Conservation (phyloP, 2,329 filamentous ascomycete genomes). For the Arthrobotrys sinensis region DNA sequence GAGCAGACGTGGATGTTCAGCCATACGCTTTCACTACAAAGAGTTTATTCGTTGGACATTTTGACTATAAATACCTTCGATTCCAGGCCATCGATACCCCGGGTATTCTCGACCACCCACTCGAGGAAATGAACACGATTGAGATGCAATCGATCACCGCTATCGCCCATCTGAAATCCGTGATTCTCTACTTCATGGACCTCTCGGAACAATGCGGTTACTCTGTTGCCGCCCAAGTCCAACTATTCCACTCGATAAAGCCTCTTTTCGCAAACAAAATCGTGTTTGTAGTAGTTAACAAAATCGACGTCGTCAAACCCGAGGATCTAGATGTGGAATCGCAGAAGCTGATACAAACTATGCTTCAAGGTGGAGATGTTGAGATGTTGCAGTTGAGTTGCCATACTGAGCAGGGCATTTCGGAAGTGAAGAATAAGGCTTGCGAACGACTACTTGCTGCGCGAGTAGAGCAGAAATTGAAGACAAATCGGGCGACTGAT, state of each 20-base stretch:
- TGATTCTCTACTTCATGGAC: slow-evolving; percentile 98
- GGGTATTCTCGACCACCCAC: slow-evolving; percentile 96
- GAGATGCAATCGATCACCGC: slow-evolving; percentile 99
- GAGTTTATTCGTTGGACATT: slow-evolving; percentile 96
- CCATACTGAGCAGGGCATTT: slow-evolving; percentile 93
- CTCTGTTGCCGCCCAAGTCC: slow-evolving; percentile 90
- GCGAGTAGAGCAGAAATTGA: slow-evolving; percentile 94
- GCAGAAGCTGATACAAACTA: slow-evolving; percentile 81
- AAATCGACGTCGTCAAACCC: slow-evolving; percentile 91
- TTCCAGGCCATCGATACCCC: slow-evolving; percentile 97
- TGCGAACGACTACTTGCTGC: slow-evolving; percentile 94
- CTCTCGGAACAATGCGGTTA: slow-evolving; percentile 97
- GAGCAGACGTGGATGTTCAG: slow-evolving; percentile 96
- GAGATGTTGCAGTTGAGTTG: slow-evolving; percentile 95
- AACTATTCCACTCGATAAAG: slow-evolving; percentile 96
- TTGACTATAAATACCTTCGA: slow-evolving; percentile 93
- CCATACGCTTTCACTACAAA: slow-evolving; percentile 99
- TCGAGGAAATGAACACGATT: slow-evolving; percentile 99
- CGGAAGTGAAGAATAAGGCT: slow-evolving; percentile 92
- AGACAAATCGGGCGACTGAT: slow-evolving; percentile 86
- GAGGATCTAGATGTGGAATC: slow-evolving; percentile 87
- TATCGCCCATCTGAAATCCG: slow-evolving; percentile 94
- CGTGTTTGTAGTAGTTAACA: slow-evolving; percentile 97
- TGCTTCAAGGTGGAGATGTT: slow-evolving; percentile 89
- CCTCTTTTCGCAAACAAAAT: slow-evolving; percentile 97